Conservation (phyloP, 768 basidiomycete genomes). For the Psilocybe cyanescens region DNA sequence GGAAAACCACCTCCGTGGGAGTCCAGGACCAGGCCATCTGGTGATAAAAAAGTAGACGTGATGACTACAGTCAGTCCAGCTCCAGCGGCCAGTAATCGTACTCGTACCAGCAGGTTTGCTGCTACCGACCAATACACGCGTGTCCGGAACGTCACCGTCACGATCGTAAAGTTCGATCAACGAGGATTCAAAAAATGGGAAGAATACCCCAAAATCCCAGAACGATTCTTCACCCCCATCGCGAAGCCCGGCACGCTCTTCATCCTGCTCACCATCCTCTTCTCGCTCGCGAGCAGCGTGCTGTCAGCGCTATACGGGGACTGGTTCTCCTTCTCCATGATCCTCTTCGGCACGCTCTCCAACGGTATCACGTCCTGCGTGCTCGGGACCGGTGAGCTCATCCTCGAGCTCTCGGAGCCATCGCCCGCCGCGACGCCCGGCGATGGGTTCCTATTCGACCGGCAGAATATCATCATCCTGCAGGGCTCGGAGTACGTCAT, state of each 20-base stretch:
- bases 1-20: not conserved
- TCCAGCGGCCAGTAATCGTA: not conserved
- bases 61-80: not conserved
- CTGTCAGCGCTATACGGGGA: slow-evolving; percentile 10
- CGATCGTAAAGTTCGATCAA: not conserved
- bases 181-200: not conserved
- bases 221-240: not conserved
- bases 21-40: not conserved
- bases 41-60: not conserved
- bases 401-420: slow-evolving; percentile 5
- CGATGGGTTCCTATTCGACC: slow-evolving; percentile 12
- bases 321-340: slow-evolving; percentile 18
- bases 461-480: slow-evolving; percentile 9
- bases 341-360: slow-evolving; percentile 9
- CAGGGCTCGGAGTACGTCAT: slow-evolving; percentile 15
- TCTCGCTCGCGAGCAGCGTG: slow-evolving; percentile 3
- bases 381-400: slow-evolving; percentile 11
- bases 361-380: slow-evolving; percentile 13
- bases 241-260: not conserved
- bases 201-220: not conserved
- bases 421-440: slow-evolving; percentile 9
- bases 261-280: slow-evolving; percentile 5
- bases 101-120: not conserved
- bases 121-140: not conserved
- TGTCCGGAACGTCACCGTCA: not conserved